Evolutionary conservation across 1,284 basidiomycete species (phyloP).

Genomic region (Cystobasidium sp.): DNA sequence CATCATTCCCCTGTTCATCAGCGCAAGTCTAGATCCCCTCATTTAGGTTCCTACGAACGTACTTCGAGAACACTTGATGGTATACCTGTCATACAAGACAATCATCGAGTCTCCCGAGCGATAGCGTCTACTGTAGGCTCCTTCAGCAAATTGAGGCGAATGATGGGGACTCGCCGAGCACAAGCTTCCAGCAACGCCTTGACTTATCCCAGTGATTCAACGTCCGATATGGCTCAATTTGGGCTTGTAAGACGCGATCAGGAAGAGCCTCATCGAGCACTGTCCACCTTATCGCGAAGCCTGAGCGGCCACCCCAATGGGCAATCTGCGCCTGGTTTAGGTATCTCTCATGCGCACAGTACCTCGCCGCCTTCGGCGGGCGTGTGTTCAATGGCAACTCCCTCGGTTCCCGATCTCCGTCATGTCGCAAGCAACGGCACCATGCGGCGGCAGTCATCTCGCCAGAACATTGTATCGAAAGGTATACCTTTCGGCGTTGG

Average conservation of each 20-base stretch:
- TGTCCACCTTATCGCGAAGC: too few relatives aligned
- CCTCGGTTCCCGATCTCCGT: slow-evolving; percentile 8
- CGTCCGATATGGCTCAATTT: background rate
- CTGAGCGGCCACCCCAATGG: too few relatives aligned
- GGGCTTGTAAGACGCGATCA: too few relatives aligned
- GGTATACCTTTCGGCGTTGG: background rate
- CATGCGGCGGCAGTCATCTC: slow-evolving; percentile 11
- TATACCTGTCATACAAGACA: slow-evolving; percentile 35
- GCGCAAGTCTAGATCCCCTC: slow-evolving; percentile 41
- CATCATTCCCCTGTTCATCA: slow-evolving; percentile 15
- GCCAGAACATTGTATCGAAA: background rate
- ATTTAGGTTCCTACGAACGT: background rate
- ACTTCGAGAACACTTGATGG: background rate
- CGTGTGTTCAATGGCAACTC: background rate
- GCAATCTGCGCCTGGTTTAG: background rate
- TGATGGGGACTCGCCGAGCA: slow-evolving; percentile 28
- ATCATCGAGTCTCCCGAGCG: slow-evolving; percentile 49
- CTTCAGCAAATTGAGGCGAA: slow-evolving; percentile 52
- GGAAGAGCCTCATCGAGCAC: too few relatives aligned
- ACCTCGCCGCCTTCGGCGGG: background rate
- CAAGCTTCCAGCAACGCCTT: background rate
- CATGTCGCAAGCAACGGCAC: slow-evolving; percentile 11
- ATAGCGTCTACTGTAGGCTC: slow-evolving; percentile 52
- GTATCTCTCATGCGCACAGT: background rate
- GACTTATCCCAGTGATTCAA: background rate